Percentiles rank a stretch among this genome's conserved stretches.
phyloP scores from a whole-genome alignment of 805 yeast species.

The Candida manassasensis region DNA sequence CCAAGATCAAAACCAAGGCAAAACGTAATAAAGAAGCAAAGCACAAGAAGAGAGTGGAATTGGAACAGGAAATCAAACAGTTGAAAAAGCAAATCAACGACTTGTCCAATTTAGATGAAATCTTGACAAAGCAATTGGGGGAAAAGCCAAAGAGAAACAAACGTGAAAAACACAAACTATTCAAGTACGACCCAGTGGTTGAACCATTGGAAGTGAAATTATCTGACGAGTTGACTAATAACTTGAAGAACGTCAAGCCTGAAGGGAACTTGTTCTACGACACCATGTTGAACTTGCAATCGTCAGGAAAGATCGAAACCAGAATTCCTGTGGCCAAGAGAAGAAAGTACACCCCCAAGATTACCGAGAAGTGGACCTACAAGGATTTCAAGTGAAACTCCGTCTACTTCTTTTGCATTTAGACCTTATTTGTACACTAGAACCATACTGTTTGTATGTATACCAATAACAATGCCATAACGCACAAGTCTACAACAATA shows the following conservation, averaged over 20 bases:
- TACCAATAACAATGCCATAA: too few species aligned
- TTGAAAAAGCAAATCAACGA: slow-evolving; percentile 59
- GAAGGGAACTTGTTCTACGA: slow-evolving; percentile 87
- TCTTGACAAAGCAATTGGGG: slow-evolving; percentile 14
- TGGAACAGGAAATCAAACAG: slow-evolving; percentile 53
- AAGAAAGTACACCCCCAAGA: slow-evolving; percentile 65
- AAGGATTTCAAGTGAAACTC: slow-evolving; percentile 76
- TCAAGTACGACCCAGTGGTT: slow-evolving; percentile 40
- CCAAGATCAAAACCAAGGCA: slow-evolving; percentile 69
- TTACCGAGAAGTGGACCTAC: slow-evolving; percentile 90
- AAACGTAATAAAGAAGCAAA: slow-evolving; percentile 69
- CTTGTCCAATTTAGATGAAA: slow-evolving; percentile 39
- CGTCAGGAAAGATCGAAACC: slow-evolving; percentile 81
- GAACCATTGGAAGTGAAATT: slow-evolving; percentile 70
- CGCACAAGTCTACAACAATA: too few species aligned
- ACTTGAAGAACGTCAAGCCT: slow-evolving; percentile 77
- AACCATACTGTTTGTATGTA: background rate
- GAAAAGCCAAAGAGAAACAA: slow-evolving; percentile 18
- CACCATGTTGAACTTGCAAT: slow-evolving; percentile 75
- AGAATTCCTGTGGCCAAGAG: slow-evolving; percentile 65
- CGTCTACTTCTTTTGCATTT: background rate
- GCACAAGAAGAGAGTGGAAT: slow-evolving; percentile 53
- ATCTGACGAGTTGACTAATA: slow-evolving; percentile 82
- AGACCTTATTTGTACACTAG: background rate
- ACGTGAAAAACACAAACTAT: slow-evolving; percentile 30